Evolutionary conservation across 208 protist species (phyloP).

Genomic region (Wallacemonas rigidus): DNA sequence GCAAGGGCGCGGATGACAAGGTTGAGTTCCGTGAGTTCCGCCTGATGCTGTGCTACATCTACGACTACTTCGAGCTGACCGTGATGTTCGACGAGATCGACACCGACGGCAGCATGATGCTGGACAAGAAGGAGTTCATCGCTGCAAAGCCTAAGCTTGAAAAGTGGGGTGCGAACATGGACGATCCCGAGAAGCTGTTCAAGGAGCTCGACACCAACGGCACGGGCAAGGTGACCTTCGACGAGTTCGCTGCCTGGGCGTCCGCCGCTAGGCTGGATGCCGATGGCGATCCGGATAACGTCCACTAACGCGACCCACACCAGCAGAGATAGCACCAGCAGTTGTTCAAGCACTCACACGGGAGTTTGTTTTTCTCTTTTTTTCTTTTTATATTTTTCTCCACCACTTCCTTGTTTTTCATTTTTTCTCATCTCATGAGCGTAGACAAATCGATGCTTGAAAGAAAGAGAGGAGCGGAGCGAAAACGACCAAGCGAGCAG

Average conservation of each 20-base stretch:
- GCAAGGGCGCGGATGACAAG: conserved; percentile 34
- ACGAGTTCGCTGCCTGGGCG: conserved; percentile 78
- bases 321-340: no score
- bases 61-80: conserved; percentile 68
- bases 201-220: conserved; percentile 71
- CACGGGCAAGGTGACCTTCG: conserved; percentile 73
- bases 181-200: conserved; percentile 52
- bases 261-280: conserved; percentile 53
- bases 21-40: conserved; percentile 79
- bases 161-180: conserved; percentile 63
- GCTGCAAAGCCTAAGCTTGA: conserved; percentile 48
- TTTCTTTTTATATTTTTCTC: not conserved
- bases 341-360: not conserved
- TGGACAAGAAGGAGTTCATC: conserved; percentile 70
- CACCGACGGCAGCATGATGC: conserved; percentile 62
- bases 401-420: not conserved
- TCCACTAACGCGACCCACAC: not conserved
- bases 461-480: no score
- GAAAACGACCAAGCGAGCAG: no score
- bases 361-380: conserved; percentile 10
- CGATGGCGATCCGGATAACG: conserved; percentile 60
- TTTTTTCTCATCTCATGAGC: not conserved
- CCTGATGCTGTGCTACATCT: conserved; percentile 76
- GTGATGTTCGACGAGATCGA: conserved; percentile 87
- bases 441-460: conserved; percentile 53